A percentile compares a stretch with the other conserved stretches of the same genome.
Conservation (phyloP, 2,329 filamentous ascomycete species). For the Zymoseptoria crescenta region DNA sequence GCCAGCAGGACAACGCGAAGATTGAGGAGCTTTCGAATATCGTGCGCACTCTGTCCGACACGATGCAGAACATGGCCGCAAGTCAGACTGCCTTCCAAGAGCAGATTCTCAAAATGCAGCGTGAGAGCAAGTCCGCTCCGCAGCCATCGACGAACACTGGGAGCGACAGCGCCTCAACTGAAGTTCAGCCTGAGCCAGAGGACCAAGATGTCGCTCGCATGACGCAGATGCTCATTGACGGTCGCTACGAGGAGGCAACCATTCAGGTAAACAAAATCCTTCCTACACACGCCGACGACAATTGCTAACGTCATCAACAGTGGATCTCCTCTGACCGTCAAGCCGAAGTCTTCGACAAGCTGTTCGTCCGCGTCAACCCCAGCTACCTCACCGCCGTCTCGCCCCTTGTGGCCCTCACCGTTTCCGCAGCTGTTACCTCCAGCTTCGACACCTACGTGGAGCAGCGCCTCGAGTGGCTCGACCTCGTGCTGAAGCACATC, state of each 20-base stretch:
- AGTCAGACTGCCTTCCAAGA: constrained; percentile 63
- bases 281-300: constrained; percentile 16
- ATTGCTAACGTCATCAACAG: constrained; percentile 27
- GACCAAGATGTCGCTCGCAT: constrained; percentile 55
- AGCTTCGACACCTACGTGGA: constrained; percentile 46
- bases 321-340: constrained; percentile 57
- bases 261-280: constrained; percentile 29
- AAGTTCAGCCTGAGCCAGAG: constrained; percentile 39
- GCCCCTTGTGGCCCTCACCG: constrained; percentile 52
- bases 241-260: constrained; percentile 41
- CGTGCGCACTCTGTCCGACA: constrained; percentile 59
- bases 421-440: constrained; percentile 54
- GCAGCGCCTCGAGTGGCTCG: constrained; percentile 53
- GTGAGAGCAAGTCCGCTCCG: constrained; percentile 39
- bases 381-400: constrained; percentile 48
- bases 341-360: constrained; percentile 52
- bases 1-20: constrained; percentile 52
- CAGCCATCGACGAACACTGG: constrained; percentile 4
- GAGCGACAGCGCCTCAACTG: constrained; percentile 7
- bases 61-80: constrained; percentile 60
- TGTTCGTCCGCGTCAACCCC: constrained; percentile 52
- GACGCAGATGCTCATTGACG: constrained; percentile 53
- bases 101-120: constrained; percentile 38
- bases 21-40: constrained; percentile 64
- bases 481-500: constrained; percentile 47